Base-by-base conservation (phyloP, 2,329 filamentous ascomycete genomes). In the Colletotrichum tabaci region DNA sequence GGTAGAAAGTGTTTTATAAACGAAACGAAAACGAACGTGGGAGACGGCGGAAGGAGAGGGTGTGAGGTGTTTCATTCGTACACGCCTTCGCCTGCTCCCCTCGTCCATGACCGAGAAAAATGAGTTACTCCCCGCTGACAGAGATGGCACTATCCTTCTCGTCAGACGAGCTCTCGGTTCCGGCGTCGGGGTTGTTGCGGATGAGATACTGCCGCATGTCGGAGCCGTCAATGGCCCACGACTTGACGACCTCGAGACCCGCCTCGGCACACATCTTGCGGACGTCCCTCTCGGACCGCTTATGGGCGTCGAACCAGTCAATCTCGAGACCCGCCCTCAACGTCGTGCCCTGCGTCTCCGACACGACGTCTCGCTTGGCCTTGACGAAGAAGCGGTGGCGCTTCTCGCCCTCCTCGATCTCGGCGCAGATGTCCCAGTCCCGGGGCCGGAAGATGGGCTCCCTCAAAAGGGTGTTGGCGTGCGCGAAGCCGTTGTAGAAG, bases 281-380 rank as follows among this genome's bases (percentile, higher is more conserved):
- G 15, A 84, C 82, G 40, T 77, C 77, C 4, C 76, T 70, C 73
- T 82, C 79, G 57, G 77, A 76, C 58, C 84, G 83, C 74, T 84
- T 84, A 75, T 84, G 82, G 42, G 83, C 82, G 74, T 84, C 83
- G 70, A 84, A 84, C 82, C 82, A 84, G 71, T 84, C 82, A 18
- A 84, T 76, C 67, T 83, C 80, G 53, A 82, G 77, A 16, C 79
- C 82, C 23, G 75, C 62, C 50, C 73, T 64, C 49, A 84, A 80
- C 13, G 71, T 70, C 18, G 75, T 75, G 2, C 70, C 74, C 38
- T 78, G 72, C 18, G 71, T 75, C 10, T 71, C 63, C 18, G 42
- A 15, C 18, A 82, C 74, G 6, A 84, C 75, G 26, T 82, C 78
- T 18, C 74, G 76, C 38, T 80, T 82, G 35, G 82, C 82, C 18